Evolutionary conservation across 2,329 filamentous ascomycete species (phyloP).

Genomic region (Phyllosticta paracitricarpa): DNA sequence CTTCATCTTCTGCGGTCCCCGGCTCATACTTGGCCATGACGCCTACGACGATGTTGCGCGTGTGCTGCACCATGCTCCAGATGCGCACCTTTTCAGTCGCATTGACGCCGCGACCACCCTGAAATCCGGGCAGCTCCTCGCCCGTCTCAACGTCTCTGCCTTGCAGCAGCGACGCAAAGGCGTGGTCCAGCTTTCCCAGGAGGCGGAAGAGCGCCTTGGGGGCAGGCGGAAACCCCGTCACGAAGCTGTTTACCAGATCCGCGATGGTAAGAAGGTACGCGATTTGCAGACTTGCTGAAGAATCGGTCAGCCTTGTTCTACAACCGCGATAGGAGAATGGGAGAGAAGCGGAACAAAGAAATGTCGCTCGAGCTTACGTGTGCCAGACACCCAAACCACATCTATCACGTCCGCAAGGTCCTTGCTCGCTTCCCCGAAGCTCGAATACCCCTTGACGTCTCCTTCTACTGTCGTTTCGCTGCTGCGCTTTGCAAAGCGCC

Average conservation of each 20-base stretch:
- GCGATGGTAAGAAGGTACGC: constrained; percentile 75
- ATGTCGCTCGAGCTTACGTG: constrained; percentile 49
- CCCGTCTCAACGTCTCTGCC: constrained; percentile 58
- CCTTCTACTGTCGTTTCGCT: constrained; percentile 14
- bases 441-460: constrained; percentile 43
- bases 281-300: constrained; percentile 63
- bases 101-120: constrained; percentile 52
- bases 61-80: constrained; percentile 69
- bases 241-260: constrained; percentile 59
- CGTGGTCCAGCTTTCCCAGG: constrained; percentile 70
- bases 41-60: constrained; percentile 60
- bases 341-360: background rate
- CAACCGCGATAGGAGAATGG: background rate
- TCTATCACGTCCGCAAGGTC: constrained; percentile 69
- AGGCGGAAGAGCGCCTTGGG: constrained; percentile 60
- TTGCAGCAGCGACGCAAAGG: constrained; percentile 65
- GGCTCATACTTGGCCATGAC: constrained; percentile 49
- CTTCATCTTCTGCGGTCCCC: constrained; percentile 25
- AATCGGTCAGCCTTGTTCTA: constrained; percentile 8
- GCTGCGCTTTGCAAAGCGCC: constrained; percentile 43
- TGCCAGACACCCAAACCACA: constrained; percentile 77
- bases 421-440: constrained; percentile 58
- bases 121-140: constrained; percentile 60
- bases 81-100: constrained; percentile 85
- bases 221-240: constrained; percentile 60